Evolutionary conservation across 441 rosid genomes (phyloP), one percentile per base, ranked within the genome.

Genomic region (Croton setiger): DNA sequence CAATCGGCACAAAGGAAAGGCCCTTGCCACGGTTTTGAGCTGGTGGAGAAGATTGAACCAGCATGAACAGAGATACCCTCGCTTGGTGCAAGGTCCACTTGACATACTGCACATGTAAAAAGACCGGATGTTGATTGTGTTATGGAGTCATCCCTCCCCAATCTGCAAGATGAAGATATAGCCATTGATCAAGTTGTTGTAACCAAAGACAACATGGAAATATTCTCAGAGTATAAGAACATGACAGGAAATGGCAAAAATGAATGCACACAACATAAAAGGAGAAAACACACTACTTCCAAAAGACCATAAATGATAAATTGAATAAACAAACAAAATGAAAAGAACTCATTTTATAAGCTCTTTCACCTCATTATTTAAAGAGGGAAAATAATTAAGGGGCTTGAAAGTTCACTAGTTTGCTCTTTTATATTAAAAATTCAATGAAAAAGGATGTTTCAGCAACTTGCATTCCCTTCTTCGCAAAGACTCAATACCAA

Each of bases 31-130:
- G 91, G 94, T 65, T 83, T 88, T 33, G 85, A 68, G 73, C 90
- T 85, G 55, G 79, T 80, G 0, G 94, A 89, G 82, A 89, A 88
- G 73, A 87, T 84, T 27, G 84, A 79, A 64, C 98, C 97, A 0
- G 94, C 96, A 36, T 89, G 91, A n/a, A 89, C 92, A 0, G 94
- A 89, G 61, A 89, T 82, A 43, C 94, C 96, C 47, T 89, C 96
- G 2, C 87, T 83, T 7, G 89, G 87, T 54, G 87, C 88, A 59
- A 89, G 85, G 73, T 92, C 89, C 0, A 87, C 69, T 78, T 92
- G 98, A 39, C 98, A 92, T 62, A 87, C 85, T 0, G 90, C 94
- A 43, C 96, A 89, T 0, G 83, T 78, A 75, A 89, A 92, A 20
- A 92, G 82, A 48, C 91, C 81, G 6, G 91, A 81, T 68, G 81